phyloP scores from a whole-genome alignment of 495 filamentous ascomycete genomes.

The Aspergillus sclerotiicarbonarius region DNA sequence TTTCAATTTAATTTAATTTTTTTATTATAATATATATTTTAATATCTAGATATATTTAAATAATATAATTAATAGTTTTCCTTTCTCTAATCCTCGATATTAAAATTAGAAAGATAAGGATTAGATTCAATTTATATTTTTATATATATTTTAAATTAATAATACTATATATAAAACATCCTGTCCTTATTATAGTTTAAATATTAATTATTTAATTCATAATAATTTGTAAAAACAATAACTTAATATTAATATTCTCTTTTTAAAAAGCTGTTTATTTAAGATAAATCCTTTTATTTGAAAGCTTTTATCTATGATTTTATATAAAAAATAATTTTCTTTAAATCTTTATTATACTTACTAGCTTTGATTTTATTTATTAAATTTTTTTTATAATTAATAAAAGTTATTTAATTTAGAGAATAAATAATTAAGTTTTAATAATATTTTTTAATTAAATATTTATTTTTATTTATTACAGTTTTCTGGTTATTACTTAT shows the following conservation, averaged over 20 bases:
- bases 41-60: too few species aligned
- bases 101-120: constrained; percentile 1
- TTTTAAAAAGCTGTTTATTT: neutral
- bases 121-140: neutral
- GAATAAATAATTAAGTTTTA: too few species aligned
- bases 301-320: neutral
- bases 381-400: neutral
- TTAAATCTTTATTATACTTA: neutral
- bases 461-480: too few species aligned
- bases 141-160: neutral
- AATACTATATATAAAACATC: neutral
- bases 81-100: neutral
- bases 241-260: neutral
- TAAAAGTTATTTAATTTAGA: too few species aligned
- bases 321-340: neutral
- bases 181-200: neutral
- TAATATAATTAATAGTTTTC: too few species aligned
- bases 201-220: neutral
- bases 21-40: neutral
- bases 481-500: neutral
- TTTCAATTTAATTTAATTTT: neutral
- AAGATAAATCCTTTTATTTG: neutral
- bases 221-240: neutral
- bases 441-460: too few species aligned
- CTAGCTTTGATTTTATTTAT: neutral